phyloP scores from a whole-genome alignment of 257 asterid genomes.

The Handroanthus guayacan region DNA sequence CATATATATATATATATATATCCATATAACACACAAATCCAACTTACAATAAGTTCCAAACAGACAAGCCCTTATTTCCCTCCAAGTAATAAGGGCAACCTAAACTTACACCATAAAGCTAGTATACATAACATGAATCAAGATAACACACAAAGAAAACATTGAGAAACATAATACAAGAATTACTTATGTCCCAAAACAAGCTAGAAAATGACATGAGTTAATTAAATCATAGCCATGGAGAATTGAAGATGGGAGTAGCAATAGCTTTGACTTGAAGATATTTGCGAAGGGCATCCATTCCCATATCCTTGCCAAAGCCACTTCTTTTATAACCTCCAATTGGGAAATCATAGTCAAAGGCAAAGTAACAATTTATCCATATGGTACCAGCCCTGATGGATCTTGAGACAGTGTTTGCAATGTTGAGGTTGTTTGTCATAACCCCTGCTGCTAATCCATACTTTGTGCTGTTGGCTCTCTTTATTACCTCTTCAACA shows the following conservation, averaged over 20 bases:
- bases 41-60: not conserved
- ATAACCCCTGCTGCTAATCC: conserved; percentile 83
- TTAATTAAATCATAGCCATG: conserved; percentile 64
- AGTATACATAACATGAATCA: not conserved
- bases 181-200: not conserved
- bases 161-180: not conserved
- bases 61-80: conserved; percentile 5
- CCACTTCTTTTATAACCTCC: conserved; percentile 87
- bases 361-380: conserved; percentile 80
- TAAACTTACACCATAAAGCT: not conserved
- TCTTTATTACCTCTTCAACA: conserved; percentile 73
- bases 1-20: too few relatives aligned
- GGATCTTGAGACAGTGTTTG: conserved; percentile 83
- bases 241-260: conserved; percentile 71
- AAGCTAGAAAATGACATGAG: not conserved
- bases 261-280: conserved; percentile 68
- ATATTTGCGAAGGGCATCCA: conserved; percentile 65
- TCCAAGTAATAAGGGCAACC: not conserved
- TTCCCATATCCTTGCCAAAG: conserved; percentile 72
- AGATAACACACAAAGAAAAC: conserved; percentile 11
- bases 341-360: conserved; percentile 57
- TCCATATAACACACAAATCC: too few relatives aligned
- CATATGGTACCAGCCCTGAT: conserved; percentile 67
- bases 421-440: conserved; percentile 75
- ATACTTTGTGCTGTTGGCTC: conserved; percentile 66